Percentiles rank a stretch among this genome's conserved stretches.
phyloP scores from a whole-genome alignment of 768 basidiomycete species.

The Tulasnella sp. region DNA sequence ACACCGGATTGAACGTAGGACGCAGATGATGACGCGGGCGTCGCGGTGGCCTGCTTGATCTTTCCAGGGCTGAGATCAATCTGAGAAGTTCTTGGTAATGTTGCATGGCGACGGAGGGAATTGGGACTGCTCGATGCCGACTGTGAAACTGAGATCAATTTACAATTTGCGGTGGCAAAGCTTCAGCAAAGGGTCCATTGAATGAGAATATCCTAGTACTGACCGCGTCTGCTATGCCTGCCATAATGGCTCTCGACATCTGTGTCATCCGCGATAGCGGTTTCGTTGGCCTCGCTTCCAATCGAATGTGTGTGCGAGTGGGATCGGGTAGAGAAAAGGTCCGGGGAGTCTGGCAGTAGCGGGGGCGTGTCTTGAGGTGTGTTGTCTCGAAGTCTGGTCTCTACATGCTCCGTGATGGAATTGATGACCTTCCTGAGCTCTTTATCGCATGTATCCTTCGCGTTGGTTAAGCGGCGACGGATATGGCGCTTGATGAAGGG shows the following conservation, averaged over 20 bases:
- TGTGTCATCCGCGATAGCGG: slow-evolving; percentile 60
- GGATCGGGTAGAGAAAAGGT: slow-evolving; percentile 1
- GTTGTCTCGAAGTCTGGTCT: slow-evolving; percentile 73
- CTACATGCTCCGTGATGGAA: slow-evolving; percentile 89
- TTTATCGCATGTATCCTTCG: slow-evolving; percentile 94
- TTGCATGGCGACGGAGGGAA: slow-evolving; percentile 45
- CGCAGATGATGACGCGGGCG: slow-evolving; percentile 27
- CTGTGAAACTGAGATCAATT: slow-evolving; percentile 62
- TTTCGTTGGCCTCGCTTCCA: slow-evolving; percentile 41
- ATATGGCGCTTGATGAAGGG: slow-evolving; percentile 87
- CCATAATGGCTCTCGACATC: slow-evolving; percentile 35
- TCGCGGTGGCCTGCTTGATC: slow-evolving; percentile 4
- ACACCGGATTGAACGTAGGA: slow-evolving; percentile 45
- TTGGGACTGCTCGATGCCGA: slow-evolving; percentile 33
- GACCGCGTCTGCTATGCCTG: slow-evolving; percentile 15
- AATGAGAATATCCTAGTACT: slow-evolving; percentile 10
- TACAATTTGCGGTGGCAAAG: slow-evolving; percentile 17
- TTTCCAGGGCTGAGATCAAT: slow-evolving; percentile 46
- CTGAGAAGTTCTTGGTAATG: slow-evolving; percentile 15
- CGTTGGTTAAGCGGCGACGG: slow-evolving; percentile 80
- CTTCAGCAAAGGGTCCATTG: too few relatives aligned
- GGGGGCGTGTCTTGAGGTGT: slow-evolving; percentile 39
- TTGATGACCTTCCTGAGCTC: slow-evolving; percentile 89
- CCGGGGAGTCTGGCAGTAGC: slow-evolving; percentile 16
- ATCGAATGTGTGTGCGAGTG: slow-evolving; percentile 8